Evolutionary conservation across 306 rosid species (phyloP).

Genomic region (Dryas drummondii): DNA sequence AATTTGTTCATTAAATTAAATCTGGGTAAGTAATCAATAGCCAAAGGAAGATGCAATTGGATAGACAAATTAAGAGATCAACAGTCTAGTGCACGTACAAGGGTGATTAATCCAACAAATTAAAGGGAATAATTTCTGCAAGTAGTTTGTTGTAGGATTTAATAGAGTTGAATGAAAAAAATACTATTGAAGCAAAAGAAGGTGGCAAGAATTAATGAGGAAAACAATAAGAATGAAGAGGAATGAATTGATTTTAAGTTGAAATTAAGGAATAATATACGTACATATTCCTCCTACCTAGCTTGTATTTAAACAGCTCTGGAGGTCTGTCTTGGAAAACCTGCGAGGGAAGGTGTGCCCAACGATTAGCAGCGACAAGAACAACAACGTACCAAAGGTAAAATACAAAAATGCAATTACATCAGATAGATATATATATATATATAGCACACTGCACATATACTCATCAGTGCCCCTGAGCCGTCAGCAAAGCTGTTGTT

Average conservation of each 20-base stretch:
- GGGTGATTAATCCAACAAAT: conserved; percentile 1
- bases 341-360: conserved; percentile 38
- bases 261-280: too few relatives aligned
- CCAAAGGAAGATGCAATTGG: neutral
- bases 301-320: conserved; percentile 20
- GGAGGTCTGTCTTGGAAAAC: conserved; percentile 21
- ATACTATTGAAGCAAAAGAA: neutral
- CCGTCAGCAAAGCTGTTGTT: conserved; percentile 19
- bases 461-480: neutral
- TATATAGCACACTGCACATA: conserved; percentile 7
- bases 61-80: neutral
- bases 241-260: neutral
- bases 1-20: too few relatives aligned
- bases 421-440: conserved; percentile 12
- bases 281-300: conserved; percentile 9
- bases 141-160: neutral
- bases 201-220: conserved; percentile 15
- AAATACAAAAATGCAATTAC: conserved; percentile 29
- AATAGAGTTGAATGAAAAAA: neutral
- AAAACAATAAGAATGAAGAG: neutral
- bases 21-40: neutral
- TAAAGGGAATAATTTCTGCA: too few relatives aligned
- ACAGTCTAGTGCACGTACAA: neutral
- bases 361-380: conserved; percentile 45
- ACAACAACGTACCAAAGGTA: conserved; percentile 41